Conservation (phyloP, 805 yeast species). For the Yarrowia sp. region DNA sequence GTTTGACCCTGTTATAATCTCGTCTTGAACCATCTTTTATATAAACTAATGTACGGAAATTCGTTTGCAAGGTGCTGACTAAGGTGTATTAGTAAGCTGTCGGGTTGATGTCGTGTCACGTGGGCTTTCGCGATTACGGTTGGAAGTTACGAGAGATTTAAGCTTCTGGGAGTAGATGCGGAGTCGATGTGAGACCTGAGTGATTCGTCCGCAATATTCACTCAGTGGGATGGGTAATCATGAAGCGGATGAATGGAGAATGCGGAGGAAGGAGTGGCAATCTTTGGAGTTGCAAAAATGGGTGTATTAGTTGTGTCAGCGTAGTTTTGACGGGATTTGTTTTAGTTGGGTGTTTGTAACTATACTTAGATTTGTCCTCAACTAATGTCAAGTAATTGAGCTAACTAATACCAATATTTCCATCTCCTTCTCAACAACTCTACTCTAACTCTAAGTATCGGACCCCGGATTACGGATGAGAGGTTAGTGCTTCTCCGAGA, state of each 20-base stretch:
- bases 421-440: not conserved
- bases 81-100: not conserved
- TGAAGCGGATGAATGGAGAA: not conserved
- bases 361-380: no score
- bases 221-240: not conserved
- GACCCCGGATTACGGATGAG: slow-evolving; percentile 8
- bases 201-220: slow-evolving; percentile 2
- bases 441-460: not conserved
- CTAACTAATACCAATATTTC: no score
- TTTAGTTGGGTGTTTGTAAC: no score
- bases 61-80: not conserved
- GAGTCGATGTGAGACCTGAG: not conserved
- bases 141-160: not conserved
- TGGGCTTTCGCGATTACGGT: not conserved
- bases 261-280: not conserved
- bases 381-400: no score
- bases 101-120: slow-evolving; percentile 1
- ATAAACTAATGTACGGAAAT: slow-evolving; percentile 31
- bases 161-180: not conserved
- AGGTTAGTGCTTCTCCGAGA: slow-evolving; percentile 1
- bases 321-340: no score
- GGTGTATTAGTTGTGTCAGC: no score
- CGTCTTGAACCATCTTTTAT: slow-evolving; percentile 33
- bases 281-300: not conserved
- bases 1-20: slow-evolving; percentile 12